A percentile compares a stretch with the other conserved stretches of the same genome.
Evolutionary conservation across 345 rosid species (phyloP).

Genomic region (Erysimum cheiranthoides): DNA sequence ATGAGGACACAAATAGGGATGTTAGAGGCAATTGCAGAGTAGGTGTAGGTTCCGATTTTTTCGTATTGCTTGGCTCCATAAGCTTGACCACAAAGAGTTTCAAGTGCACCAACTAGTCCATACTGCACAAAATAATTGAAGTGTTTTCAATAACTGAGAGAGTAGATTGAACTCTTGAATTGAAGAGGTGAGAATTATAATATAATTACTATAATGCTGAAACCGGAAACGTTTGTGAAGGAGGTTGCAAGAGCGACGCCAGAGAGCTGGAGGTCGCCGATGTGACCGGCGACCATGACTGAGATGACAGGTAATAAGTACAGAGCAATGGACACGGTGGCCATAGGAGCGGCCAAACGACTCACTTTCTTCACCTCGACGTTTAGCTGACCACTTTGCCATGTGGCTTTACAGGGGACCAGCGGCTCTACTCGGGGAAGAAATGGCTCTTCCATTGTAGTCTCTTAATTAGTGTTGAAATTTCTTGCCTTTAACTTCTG

Average conservation of each 20-base stretch:
- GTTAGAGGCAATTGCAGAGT: constrained; percentile 37
- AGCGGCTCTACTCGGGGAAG: not conserved
- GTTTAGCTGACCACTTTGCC: not conserved
- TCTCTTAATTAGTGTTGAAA: not conserved
- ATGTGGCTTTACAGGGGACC: not conserved
- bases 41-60: constrained; percentile 36
- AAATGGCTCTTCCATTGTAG: constrained; percentile 17
- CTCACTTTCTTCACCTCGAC: not conserved
- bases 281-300: constrained; percentile 4
- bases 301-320: not conserved
- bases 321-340: not conserved
- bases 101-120: constrained; percentile 43
- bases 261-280: not conserved
- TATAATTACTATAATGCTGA: not conserved
- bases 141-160: constrained; percentile 1
- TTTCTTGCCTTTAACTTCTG: not conserved
- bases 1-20: constrained; percentile 38
- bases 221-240: not conserved
- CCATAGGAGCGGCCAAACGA: not conserved
- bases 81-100: constrained; percentile 48
- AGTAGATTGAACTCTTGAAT: not conserved
- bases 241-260: not conserved
- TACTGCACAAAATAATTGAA: constrained; percentile 20
- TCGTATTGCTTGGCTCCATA: constrained; percentile 45
- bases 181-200: constrained; percentile 6